phyloP scores from a whole-genome alignment of 2,329 filamentous ascomycete genomes.

The Fusarium sp. region DNA sequence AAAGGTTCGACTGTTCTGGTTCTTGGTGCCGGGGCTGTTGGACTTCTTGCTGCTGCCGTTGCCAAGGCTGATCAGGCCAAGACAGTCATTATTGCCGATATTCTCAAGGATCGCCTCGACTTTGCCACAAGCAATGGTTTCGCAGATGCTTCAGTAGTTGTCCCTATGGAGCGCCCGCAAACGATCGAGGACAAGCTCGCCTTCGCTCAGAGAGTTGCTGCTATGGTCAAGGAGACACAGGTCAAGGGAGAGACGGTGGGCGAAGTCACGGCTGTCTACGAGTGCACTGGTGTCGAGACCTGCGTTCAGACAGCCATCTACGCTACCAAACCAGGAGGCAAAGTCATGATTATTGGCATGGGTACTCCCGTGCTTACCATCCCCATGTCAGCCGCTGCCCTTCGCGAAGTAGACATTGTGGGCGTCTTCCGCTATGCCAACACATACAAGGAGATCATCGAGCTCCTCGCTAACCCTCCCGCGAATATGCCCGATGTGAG shows the following conservation, averaged over 20 bases:
- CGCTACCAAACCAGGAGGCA: constrained; percentile 73
- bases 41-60: constrained; percentile 70
- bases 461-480: constrained; percentile 62
- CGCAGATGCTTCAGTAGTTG: constrained; percentile 64
- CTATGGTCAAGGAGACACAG: constrained; percentile 53
- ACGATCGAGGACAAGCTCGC: constrained; percentile 65
- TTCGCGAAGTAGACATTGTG: constrained; percentile 77
- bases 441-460: constrained; percentile 71
- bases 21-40: constrained; percentile 71
- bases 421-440: constrained; percentile 81
- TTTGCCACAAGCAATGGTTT: constrained; percentile 69
- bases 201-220: constrained; percentile 63
- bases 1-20: constrained; percentile 61
- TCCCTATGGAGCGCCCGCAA: constrained; percentile 62
- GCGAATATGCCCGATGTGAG: constrained; percentile 71
- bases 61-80: constrained; percentile 59
- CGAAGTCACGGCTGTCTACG: constrained; percentile 76
- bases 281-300: constrained; percentile 82
- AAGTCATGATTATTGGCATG: constrained; percentile 78
- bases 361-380: constrained; percentile 77
- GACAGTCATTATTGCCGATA: constrained; percentile 66
- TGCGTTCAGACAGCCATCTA: constrained; percentile 83
- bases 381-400: constrained; percentile 74
- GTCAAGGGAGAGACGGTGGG: constrained; percentile 62
- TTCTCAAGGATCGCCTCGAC: constrained; percentile 66